Conservation (phyloP, 2,329 filamentous ascomycete species). For the Cryphonectria parasitica region DNA sequence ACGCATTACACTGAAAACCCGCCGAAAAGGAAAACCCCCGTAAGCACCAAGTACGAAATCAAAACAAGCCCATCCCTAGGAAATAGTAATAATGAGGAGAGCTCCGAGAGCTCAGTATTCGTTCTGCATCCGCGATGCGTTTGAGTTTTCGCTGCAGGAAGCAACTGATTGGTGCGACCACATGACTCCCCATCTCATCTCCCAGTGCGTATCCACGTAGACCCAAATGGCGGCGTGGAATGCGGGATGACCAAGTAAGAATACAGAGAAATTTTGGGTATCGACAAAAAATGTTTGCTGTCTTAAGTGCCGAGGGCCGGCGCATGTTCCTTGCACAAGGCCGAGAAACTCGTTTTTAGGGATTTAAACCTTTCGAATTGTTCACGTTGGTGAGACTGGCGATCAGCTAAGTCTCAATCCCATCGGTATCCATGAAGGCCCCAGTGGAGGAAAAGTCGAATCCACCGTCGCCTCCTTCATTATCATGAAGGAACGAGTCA, state of each 20-base stretch:
- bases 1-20: conserved; percentile 28
- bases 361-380: not conserved
- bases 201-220: conserved; percentile 12
- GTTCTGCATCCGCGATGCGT: not conserved
- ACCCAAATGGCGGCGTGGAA: not conserved
- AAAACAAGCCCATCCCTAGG: conserved; percentile 23
- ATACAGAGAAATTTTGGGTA: conserved; percentile 30
- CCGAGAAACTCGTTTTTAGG: not conserved
- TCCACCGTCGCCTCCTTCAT: conserved; percentile 49
- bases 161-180: not conserved
- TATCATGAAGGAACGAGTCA: conserved; percentile 68
- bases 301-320: not conserved
- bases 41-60: conserved; percentile 23
- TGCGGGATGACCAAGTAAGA: conserved; percentile 27
- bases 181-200: conserved; percentile 6
- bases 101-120: not conserved
- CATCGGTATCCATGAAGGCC: conserved; percentile 60
- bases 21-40: conserved; percentile 20
- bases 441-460: conserved; percentile 60
- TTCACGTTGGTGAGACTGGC: not conserved
- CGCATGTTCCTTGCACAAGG: not conserved
- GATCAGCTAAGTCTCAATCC: conserved; percentile 47
- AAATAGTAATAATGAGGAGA: conserved; percentile 15
- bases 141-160: not conserved
- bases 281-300: conserved; percentile 29